phyloP scores from a whole-genome alignment of 306 rosid species.

The Cucurbita maxima region DNA sequence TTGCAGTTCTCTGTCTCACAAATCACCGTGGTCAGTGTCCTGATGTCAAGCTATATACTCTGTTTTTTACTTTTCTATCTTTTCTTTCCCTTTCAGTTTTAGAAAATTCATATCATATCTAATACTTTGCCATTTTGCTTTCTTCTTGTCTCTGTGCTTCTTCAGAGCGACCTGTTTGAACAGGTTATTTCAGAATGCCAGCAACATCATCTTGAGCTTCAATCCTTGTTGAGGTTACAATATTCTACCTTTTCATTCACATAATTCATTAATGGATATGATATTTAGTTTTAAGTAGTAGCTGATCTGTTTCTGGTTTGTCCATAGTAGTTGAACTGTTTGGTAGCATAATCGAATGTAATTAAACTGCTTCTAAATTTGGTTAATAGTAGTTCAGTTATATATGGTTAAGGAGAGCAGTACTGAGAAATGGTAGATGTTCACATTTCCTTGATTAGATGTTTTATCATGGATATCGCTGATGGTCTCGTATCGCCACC shows the following conservation, averaged over 20 bases:
- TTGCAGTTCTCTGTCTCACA: neutral
- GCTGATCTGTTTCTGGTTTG: neutral
- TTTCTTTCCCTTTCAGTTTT: too few species aligned
- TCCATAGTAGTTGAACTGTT: neutral
- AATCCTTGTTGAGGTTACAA: conserved; percentile 28
- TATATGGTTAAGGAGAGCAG: neutral
- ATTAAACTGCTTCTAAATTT: neutral
- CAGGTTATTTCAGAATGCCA: conserved; percentile 34
- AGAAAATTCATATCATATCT: neutral
- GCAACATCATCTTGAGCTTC: conserved; percentile 39
- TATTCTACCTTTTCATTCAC: neutral
- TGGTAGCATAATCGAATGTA: neutral
- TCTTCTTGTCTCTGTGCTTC: neutral
- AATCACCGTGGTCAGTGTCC: neutral
- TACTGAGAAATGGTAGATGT: neutral
- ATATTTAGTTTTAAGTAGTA: neutral
- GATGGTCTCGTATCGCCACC: too few species aligned
- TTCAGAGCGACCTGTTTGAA: conserved; percentile 32
- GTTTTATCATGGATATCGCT: too few species aligned
- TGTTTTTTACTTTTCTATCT: too few species aligned
- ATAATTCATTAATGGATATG: neutral
- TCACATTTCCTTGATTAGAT: too few species aligned
- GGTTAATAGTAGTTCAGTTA: neutral
- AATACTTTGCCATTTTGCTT: neutral
- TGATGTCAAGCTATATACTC: neutral